Evolutionary conservation across 1,284 basidiomycete species (phyloP), one percentile per base, ranked within the genome.

Genomic region (Heterobasidion occidentale): DNA sequence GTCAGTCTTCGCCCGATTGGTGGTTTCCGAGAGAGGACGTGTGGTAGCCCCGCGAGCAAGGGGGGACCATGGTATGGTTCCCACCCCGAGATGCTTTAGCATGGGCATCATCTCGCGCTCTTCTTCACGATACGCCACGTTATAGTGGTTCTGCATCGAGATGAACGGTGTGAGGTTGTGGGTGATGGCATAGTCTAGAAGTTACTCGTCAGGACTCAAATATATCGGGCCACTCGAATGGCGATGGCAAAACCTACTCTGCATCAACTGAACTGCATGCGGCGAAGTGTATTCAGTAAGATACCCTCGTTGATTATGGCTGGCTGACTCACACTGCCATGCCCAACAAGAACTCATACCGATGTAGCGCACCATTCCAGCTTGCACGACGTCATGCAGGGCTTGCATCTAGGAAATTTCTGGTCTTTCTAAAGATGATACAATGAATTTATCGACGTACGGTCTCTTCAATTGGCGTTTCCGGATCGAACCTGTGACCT

Each of bases 101-200:
- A 47, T 52, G 27, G 55, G 58, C 27, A 59, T 42, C 58, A 59
- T 59, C 46, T 59, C 58, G 48, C 58, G 55, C 48, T 59, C 58
- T 36, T 59, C 58, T 42, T 59, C 58, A 14, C 58, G 51, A 34
- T 59, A 59, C 2, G 55, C n/a, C 14, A 59, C 48, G 34, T 55
- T 56, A 46, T 54, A 54, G 34, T 59, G 58, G 52, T 59, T 56
- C 52, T 59, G 58, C 58, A 59, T 59, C 11, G 54, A 53, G 48
- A 59, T 53, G 55, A 59, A 59, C 9, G 54, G 58, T 33, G 58
- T 56, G 12, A 59, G 42, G 17, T 56, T 53, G 47, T 59, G 55
- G 14, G 38, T 19, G 17, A 59, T 56, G 8, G 58, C 58, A 20
- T 59, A 59, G 48, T 56, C 57, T 58, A 46, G 6, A 1, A 67